These are phyloP conservation scores for Aspergillus bridgeri DNA, from an alignment of 495 filamentous ascomycete species.

Conservation along the genomic window DNA sequence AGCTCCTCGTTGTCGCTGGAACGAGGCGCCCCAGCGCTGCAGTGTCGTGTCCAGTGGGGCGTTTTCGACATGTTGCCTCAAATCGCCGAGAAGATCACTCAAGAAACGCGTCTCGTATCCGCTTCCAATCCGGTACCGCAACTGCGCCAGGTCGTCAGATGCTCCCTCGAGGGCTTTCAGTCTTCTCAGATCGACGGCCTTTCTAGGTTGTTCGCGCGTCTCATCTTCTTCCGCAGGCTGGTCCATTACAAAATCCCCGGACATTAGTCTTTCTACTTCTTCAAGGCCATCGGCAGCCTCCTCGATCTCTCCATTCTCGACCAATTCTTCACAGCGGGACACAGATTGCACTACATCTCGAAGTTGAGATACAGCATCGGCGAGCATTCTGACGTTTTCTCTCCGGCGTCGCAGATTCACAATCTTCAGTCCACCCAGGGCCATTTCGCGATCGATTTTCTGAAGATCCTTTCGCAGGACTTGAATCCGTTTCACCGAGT, in stretches of 20 bases:
- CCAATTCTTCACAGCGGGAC: conserved; percentile 69
- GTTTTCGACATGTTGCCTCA: conserved; percentile 75
- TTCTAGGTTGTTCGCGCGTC: conserved; percentile 20
- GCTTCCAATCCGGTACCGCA: conserved; percentile 79
- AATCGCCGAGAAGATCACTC: conserved; percentile 70
- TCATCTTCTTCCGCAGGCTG: conserved; percentile 23
- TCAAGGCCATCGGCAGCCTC: conserved; percentile 74
- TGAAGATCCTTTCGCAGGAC: conserved; percentile 72
- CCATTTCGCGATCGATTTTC: conserved; percentile 82
- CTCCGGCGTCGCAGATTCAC: conserved; percentile 74
- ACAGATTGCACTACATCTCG: conserved; percentile 73
- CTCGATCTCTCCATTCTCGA: conserved; percentile 78
- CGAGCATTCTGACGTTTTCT: conserved; percentile 81
- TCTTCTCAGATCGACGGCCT: conserved; percentile 65
- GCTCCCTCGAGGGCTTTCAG: conserved; percentile 80
- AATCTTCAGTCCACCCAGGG: conserved; percentile 78
- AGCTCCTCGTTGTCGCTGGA: conserved; percentile 59
- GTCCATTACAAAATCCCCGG: conserved; percentile 54
- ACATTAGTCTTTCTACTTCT: conserved; percentile 70
- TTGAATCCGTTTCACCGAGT: conserved; percentile 86
- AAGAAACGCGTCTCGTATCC: conserved; percentile 81
- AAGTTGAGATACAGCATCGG: conserved; percentile 78
- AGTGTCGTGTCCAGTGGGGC: conserved; percentile 71
- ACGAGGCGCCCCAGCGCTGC: conserved; percentile 67
- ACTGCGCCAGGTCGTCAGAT: conserved; percentile 65